Conservation (phyloP, 139 green algal species). For the Chlamydomonas schloesseri region DNA sequence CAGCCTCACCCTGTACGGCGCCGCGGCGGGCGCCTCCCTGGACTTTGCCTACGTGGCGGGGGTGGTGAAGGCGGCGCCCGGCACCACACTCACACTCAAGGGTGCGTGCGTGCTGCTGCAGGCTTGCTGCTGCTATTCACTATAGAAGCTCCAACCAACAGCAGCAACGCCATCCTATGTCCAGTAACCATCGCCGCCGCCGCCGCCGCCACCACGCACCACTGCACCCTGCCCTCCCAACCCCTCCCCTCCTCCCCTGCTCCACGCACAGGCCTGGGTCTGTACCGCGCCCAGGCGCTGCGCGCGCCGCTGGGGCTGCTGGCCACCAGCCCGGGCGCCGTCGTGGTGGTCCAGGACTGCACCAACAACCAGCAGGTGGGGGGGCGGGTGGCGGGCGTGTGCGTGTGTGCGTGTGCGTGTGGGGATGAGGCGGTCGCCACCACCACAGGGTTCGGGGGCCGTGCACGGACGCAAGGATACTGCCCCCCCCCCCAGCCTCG, state of each 20-base stretch:
- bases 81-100: slow-evolving; percentile 20
- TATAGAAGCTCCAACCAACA: no score
- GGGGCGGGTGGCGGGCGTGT: background rate
- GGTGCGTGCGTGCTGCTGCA: background rate
- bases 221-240: background rate
- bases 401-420: background rate
- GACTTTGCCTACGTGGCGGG: slow-evolving; percentile 29
- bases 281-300: slow-evolving; percentile 22
- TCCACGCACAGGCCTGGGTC: background rate
- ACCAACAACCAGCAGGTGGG: slow-evolving; percentile 29
- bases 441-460: no score
- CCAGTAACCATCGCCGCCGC: no score
- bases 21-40: background rate
- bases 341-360: slow-evolving; percentile 3
- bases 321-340: slow-evolving; percentile 3
- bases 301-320: slow-evolving; percentile 6
- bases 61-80: background rate
- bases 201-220: no score
- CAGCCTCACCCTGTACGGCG: slow-evolving; percentile 8
- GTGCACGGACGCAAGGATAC: no score
- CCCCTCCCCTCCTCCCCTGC: background rate
- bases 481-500: no score
- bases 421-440: background rate
- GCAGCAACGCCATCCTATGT: no score
- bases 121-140: no score